These are phyloP conservation scores for Chaetoceros tenuissimus DNA, from an alignment of 108 stramenopile genomes.

Conservation along the genomic window DNA sequence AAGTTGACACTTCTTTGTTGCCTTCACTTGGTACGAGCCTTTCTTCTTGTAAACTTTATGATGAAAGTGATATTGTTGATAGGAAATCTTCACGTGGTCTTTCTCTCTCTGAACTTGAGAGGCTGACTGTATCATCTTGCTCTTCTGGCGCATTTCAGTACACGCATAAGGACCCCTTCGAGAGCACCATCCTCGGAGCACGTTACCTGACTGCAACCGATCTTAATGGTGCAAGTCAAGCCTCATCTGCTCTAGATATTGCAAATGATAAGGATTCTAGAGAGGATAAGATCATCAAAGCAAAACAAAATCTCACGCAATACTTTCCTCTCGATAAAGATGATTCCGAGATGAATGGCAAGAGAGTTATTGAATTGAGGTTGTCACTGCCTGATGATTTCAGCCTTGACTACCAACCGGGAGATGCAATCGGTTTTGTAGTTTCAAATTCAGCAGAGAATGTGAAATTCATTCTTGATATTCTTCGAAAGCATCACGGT, in stretches of 20 bases:
- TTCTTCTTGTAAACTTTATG: constrained; percentile 53
- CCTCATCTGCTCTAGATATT: constrained; percentile 4
- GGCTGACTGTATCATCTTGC: constrained; percentile 39
- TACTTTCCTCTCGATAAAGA: constrained; percentile 3
- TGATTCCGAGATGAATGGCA: constrained; percentile 49
- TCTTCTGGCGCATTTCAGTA: constrained; percentile 21
- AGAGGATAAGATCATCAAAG: neutral
- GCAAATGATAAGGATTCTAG: neutral
- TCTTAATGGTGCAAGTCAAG: constrained; percentile 38
- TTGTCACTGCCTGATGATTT: constrained; percentile 72
- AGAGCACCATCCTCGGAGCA: constrained; percentile 43
- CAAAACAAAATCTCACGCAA: neutral
- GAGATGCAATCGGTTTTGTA: constrained; percentile 81
- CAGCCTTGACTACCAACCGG: constrained; percentile 80
- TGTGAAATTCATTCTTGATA: constrained; percentile 42
- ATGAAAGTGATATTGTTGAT: neutral
- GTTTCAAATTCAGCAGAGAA: constrained; percentile 54
- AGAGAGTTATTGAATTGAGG: constrained; percentile 78
- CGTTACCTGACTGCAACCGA: constrained; percentile 71
- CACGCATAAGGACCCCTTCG: constrained; percentile 52
- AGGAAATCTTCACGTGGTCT: neutral
- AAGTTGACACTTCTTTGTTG: constrained; percentile 25
- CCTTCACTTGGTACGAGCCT: constrained; percentile 37
- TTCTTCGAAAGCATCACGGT: constrained; percentile 45
- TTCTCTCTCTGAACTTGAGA: constrained; percentile 21